A percentile compares a stretch with the other conserved stretches of the same genome.
phyloP scores from a whole-genome alignment of 805 yeast genomes.

The Debaryomyces hansenii region DNA sequence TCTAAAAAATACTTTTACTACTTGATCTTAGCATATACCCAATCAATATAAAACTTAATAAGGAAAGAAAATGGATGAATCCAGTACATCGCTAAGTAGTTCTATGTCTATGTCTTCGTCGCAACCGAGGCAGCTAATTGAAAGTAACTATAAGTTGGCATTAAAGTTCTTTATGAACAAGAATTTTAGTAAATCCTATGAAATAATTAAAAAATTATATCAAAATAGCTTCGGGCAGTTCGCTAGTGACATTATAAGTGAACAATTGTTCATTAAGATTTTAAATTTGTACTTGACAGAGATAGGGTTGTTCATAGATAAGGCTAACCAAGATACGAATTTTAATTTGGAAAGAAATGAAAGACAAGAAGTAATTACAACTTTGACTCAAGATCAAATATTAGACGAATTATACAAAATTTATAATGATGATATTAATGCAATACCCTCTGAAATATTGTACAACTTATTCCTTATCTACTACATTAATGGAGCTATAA shows the following conservation, averaged over 20 bases:
- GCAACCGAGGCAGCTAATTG: slow-evolving; percentile 7
- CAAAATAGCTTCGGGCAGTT: slow-evolving; percentile 18
- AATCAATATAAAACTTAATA: too few relatives aligned
- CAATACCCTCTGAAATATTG: slow-evolving; percentile 33
- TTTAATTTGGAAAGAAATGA: slow-evolving; percentile 2
- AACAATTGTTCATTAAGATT: slow-evolving; percentile 32
- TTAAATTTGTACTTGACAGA: slow-evolving; percentile 36
- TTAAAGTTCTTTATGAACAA: slow-evolving; percentile 40
- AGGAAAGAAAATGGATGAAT: background rate
- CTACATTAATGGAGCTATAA: slow-evolving; percentile 21
- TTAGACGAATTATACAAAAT: slow-evolving; percentile 14
- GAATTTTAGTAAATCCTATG: slow-evolving; percentile 33
- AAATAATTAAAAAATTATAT: slow-evolving; percentile 22
- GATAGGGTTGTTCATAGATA: slow-evolving; percentile 23
- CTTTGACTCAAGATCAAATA: slow-evolving; percentile 17
- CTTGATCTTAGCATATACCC: too few relatives aligned
- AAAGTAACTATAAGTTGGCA: slow-evolving; percentile 30
- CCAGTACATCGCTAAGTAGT: background rate
- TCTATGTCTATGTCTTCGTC: background rate
- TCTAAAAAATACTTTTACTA: too few relatives aligned
- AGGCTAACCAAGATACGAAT: slow-evolving; percentile 3
- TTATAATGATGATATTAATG: slow-evolving; percentile 18
- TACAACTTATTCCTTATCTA: slow-evolving; percentile 31
- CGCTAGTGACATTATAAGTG: slow-evolving; percentile 22
- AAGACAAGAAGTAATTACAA: slow-evolving; percentile 11